Conservation (phyloP, 2,329 filamentous ascomycete species). For the Cladosporium austrohemisphaericum region DNA sequence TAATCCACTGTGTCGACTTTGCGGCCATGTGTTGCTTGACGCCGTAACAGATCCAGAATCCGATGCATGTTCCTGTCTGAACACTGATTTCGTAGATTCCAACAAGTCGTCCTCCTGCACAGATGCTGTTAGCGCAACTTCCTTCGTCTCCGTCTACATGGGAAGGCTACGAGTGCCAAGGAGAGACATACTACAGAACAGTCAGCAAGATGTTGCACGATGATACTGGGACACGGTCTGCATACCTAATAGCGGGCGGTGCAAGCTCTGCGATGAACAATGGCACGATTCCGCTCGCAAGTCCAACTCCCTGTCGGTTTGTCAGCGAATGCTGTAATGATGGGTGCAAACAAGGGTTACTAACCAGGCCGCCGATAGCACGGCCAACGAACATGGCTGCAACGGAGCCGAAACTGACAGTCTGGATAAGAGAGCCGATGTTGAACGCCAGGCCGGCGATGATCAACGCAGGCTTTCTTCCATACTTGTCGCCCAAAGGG, state of each 20-base stretch:
- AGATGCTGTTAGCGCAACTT: too few species aligned
- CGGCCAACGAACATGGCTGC: slow-evolving; percentile 41
- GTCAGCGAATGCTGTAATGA: slow-evolving; percentile 37
- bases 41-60: slow-evolving; percentile 35
- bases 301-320: slow-evolving; percentile 29
- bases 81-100: slow-evolving; percentile 30
- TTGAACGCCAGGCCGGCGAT: slow-evolving; percentile 17
- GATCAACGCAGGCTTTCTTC: slow-evolving; percentile 15
- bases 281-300: slow-evolving; percentile 28
- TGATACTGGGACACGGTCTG: too few species aligned
- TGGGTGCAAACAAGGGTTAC: slow-evolving; percentile 30
- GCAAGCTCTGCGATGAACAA: slow-evolving; percentile 33
- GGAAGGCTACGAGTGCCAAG: too few species aligned
- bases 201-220: too few species aligned
- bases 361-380: slow-evolving; percentile 19
- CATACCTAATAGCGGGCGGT: slow-evolving; percentile 28
- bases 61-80: slow-evolving; percentile 29
- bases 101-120: slow-evolving; percentile 33
- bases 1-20: slow-evolving; percentile 20
- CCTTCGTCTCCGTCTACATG: too few species aligned
- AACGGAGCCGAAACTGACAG: slow-evolving; percentile 44
- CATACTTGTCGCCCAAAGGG: slow-evolving; percentile 15
- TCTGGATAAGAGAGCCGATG: slow-evolving; percentile 28
- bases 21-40: slow-evolving; percentile 22
- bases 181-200: too few species aligned